These are phyloP conservation scores for Curvularia lunata DNA, from an alignment of 2,329 filamentous ascomycete genomes.

Conservation along the genomic window DNA sequence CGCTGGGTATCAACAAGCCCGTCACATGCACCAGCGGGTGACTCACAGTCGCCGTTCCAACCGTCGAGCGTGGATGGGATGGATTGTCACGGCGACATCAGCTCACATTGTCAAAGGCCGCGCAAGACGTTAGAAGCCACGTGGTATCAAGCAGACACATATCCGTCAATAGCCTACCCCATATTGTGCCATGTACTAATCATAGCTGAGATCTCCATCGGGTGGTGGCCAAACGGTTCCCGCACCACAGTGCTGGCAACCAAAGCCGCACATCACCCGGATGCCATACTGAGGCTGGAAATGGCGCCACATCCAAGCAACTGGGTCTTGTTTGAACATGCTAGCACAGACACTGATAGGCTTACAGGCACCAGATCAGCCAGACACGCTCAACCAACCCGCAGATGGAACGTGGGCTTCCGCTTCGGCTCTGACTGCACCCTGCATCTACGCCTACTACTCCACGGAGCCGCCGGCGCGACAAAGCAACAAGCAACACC, in stretches of 20 bases:
- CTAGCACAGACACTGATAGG: constrained; percentile 1
- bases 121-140: constrained; percentile 26
- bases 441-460: constrained; percentile 1
- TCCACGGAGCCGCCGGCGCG: constrained; percentile 4
- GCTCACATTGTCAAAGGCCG: constrained; percentile 23
- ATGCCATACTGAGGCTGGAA: constrained; percentile 20
- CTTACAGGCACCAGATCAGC: not conserved
- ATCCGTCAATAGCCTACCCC: constrained; percentile 15
- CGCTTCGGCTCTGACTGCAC: constrained; percentile 7
- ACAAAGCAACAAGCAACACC: not conserved
- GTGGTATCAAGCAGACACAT: constrained; percentile 8
- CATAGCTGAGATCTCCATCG: constrained; percentile 18
- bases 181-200: constrained; percentile 14
- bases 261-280: constrained; percentile 1
- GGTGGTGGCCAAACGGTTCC: constrained; percentile 24
- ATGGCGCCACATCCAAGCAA: constrained; percentile 17
- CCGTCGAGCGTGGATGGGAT: not conserved
- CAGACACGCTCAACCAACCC: constrained; percentile 7
- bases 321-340: constrained; percentile 4
- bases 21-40: constrained; percentile 30
- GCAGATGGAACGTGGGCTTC: constrained; percentile 14
- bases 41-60: constrained; percentile 15
- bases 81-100: constrained; percentile 20
- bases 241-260: constrained; percentile 18
- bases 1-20: constrained; percentile 9